Evolutionary conservation across 176 grass and related monocot species (phyloP), one percentile per base, ranked within the genome.

Genomic region (Eleusine indica): DNA sequence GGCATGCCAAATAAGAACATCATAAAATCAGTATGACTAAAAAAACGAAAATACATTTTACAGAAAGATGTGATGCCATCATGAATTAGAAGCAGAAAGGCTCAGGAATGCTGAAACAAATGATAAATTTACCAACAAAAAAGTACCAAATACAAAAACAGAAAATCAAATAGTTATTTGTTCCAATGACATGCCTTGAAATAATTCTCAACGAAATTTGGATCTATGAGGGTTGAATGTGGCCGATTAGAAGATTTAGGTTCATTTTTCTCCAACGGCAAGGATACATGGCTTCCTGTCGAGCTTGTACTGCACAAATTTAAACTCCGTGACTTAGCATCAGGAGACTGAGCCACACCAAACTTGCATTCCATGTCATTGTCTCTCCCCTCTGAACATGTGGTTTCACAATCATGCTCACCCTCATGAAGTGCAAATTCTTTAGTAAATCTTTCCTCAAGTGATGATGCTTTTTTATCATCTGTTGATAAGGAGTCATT

Each of bases 171-270:
- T 17, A 63, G 21, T 51, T 2, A 49, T 83, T 80, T 89, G 61
- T 53, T 84, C 58, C 29, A 70, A 63, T 15, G 14, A 85, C 56
- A 81, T 86, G 77, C 95, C 88, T 91, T 98, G 72, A 98, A 98
- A 88, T 98, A 98, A 71, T 98, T 98, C 80, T 98, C 95, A 46
- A 98, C 95, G 88, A 98, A 98, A 85, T 95, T 91, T 77, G 89
- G 90, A 88, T 98, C 92, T 76, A 86, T 93, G 25, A 95, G 80
- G 73, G 89, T 95, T 79, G 95, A 98, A 82, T 98, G 95, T 84
- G 87, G 47, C 19, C 40, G 84, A 74, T 82, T 86, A 61, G 85
- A 91, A 89, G 87, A 64, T 82, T 77, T 81, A 87, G 72, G 38
- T 81, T 68, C 58, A 58, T 70, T 81, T 91, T 44, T 87, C 57